Evolutionary conservation across 148 eudicot species (phyloP), one percentile per base, ranked within the genome.

Genomic region (Fagopyrum tataricum): DNA sequence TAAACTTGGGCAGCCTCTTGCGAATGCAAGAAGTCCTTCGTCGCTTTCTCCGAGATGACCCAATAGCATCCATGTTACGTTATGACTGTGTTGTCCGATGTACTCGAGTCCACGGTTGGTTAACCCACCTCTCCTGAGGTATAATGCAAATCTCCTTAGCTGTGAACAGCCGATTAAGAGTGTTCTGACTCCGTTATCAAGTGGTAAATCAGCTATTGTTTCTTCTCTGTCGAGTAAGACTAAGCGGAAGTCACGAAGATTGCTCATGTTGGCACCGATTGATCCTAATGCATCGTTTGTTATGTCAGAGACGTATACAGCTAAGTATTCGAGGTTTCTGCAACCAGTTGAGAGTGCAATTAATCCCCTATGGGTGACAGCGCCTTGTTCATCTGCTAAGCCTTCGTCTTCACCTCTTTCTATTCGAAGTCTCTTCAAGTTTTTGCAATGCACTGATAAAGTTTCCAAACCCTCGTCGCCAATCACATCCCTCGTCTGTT

Each of bases 31-130:
- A 69, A 96, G 87, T 15, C 99, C 99, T n/a, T 76, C 85, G 73
- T 96, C 97, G 1, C 95, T 83, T 67, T 87, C 87, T 41, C 99
- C 99, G 4, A 85, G 91, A 70, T 76, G 83, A 5, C 97, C 97
- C 67, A 96, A 75, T 71, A 96, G 93, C 96, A 96, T 96, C 99
- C 99, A 96, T 75, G 86, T 87, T 51, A 96, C 81, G 5, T 96
- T 90, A 21, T 62, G 83, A 78, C 99, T 84, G 72, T 77, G 82
- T 62, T 71, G 83, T 26, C 99, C 99, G 4, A 96, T 75, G 74
- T 92, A 92, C 41, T 85, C 8, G 4, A 96, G 91, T 18, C 99
- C 99, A 58, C 74, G 72, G 71, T 96, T 91, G 3, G 95, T 90
- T 46, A 96, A 82, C 17, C 92, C 99, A 14, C 99, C 97, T 15